Evolutionary conservation across 805 yeast genomes (phyloP).

Genomic region (Spathaspora passalidarum): DNA sequence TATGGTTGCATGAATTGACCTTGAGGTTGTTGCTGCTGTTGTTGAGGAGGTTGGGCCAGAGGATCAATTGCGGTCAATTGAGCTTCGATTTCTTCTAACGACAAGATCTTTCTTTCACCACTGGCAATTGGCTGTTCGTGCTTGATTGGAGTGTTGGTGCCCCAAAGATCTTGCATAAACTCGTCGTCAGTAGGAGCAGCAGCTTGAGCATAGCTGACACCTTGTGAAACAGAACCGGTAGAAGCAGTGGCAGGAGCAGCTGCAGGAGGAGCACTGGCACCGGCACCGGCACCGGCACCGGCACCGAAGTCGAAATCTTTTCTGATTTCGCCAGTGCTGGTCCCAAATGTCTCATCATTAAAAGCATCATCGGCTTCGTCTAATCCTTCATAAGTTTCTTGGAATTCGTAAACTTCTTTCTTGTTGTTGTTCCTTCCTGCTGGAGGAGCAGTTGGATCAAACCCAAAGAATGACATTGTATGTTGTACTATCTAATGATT

Average conservation of each 20-base stretch:
- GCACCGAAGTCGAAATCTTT: conserved; percentile 65
- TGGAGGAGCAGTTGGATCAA: conserved; percentile 48
- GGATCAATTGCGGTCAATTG: conserved; percentile 52
- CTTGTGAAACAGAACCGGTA: conserved; percentile 9
- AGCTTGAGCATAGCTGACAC: conserved; percentile 40
- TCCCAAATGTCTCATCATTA: conserved; percentile 78
- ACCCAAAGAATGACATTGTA: conserved; percentile 66
- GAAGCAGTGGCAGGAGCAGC: conserved; percentile 14
- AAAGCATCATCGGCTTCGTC: conserved; percentile 80
- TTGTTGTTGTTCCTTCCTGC: conserved; percentile 12
- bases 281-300: conserved; percentile 11
- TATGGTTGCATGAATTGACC: conserved; percentile 15
- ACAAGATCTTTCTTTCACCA: conserved; percentile 49
- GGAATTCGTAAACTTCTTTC: conserved; percentile 60
- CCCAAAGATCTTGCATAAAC: conserved; percentile 46
- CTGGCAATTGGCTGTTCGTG: conserved; percentile 18
- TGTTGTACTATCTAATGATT: not conserved
- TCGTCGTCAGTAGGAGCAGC: conserved; percentile 41
- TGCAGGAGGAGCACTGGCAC: conserved; percentile 9
- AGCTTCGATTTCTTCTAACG: conserved; percentile 84
- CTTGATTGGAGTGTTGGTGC: conserved; percentile 28
- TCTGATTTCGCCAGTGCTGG: conserved; percentile 42
- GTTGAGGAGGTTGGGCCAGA: conserved; percentile 20
- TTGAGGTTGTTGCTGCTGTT: conserved; percentile 28
- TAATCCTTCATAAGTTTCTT: conserved; percentile 78